Evolutionary conservation across 225 moss, liverwort and hornwort genomes (phyloP).

Genomic region (Antitrichia curtipendula): DNA sequence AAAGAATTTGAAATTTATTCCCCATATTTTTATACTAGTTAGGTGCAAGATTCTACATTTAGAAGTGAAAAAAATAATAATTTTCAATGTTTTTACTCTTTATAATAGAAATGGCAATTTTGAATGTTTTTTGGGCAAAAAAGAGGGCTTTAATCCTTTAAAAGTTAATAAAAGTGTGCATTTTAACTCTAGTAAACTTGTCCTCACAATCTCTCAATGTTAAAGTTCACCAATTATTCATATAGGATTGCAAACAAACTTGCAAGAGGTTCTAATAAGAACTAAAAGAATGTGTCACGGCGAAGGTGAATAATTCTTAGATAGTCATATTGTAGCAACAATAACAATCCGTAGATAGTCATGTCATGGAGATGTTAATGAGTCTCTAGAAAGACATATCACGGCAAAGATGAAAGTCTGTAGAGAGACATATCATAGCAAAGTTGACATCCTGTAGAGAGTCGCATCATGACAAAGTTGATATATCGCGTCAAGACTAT

Average conservation of each 20-base stretch:
- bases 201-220: neutral
- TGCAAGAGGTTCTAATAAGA: too few relatives aligned
- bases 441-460: neutral
- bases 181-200: accelerated
- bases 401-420: neutral
- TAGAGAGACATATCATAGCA: accelerated
- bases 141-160: too few relatives aligned
- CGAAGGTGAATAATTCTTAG: neutral
- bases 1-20: too few relatives aligned
- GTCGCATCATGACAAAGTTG: accelerated
- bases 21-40: too few relatives aligned
- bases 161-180: too few relatives aligned
- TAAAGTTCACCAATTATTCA: neutral
- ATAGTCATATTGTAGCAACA: too few relatives aligned
- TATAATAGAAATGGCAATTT: too few relatives aligned
- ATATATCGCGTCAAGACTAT: too few relatives aligned
- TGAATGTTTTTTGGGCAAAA: too few relatives aligned
- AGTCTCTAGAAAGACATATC: accelerated
- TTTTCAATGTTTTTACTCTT: too few relatives aligned
- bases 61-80: too few relatives aligned
- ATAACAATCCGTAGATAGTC: accelerated
- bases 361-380: neutral
- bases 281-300: neutral
- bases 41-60: too few relatives aligned
- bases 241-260: neutral